Evolutionary conservation across 345 rosid genomes (phyloP), one percentile per base, ranked within the genome.

Genomic region (Citrus australasica): DNA sequence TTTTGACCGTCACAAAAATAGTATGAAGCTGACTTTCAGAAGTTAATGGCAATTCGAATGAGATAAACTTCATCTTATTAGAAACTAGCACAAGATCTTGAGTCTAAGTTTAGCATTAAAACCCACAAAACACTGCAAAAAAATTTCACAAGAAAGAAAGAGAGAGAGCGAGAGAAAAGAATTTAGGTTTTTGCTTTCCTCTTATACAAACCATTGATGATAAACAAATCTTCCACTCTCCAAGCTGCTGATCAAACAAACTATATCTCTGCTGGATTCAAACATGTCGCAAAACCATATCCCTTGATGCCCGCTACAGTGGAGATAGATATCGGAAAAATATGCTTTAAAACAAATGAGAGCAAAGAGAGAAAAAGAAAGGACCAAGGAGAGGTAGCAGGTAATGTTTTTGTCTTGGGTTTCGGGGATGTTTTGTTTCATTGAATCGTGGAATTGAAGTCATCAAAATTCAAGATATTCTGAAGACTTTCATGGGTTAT

Each of bases 391-490:
- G 69, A 46, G 37, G 22, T 53, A 60, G 67, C 58, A 67, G 79
- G 27, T 55, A 65, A 11, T 67, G 72, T 30, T 64, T 64, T 21
- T 60, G 42, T 25, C 72, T 76, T 4, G 73, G 77, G 77, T 38
- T 55, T 76, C 40, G 66, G 78, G 46, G 40, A 37, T 35, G 60
- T 11, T 71, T 68, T 66, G 67, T 66, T 66, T 80, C 67, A 71
- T 74, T 62, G 77, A 79, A 79, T 38, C 84, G 28, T 80, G 82
- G 82, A 73, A 83, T 78, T 66, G 42, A 76, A 79, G 84, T 81
- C 81, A 78, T 75, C 82, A 61, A 76, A 62, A 74, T 30, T 82
- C 58, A 69, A 53, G 66, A 79, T 71, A 68, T 28, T 67, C 73
- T 72, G 72, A 78, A 82, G 75, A 69, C 68, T 56, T 70, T 76